Conservation (phyloP, 1,139 yeast genomes). For the Lodderomyces oxycetoniae region DNA sequence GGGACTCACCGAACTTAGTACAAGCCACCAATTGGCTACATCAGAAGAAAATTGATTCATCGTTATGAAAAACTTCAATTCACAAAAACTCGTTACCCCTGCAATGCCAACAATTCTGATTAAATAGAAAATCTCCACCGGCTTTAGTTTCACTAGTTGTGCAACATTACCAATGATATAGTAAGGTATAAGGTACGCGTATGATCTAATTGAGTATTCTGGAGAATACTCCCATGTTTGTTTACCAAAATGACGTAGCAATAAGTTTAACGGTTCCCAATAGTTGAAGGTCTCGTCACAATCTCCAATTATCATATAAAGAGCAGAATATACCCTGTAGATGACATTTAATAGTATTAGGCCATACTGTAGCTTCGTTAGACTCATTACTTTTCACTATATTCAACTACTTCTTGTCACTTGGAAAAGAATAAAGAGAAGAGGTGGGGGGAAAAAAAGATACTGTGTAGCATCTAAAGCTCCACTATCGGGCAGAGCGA, state of each 20-base stretch:
- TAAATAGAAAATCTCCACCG: slow-evolving; percentile 38
- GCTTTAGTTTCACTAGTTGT: slow-evolving; percentile 5
- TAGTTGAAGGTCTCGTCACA: slow-evolving; percentile 87
- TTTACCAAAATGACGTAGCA: slow-evolving; percentile 79
- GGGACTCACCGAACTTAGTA: slow-evolving; percentile 44
- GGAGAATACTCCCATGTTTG: slow-evolving; percentile 98
- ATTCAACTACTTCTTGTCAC: too few relatives aligned
- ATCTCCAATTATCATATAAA: slow-evolving; percentile 68
- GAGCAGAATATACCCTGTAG: slow-evolving; percentile 44
- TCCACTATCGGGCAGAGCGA: too few relatives aligned
- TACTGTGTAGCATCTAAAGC: too few relatives aligned
- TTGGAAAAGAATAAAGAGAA: too few relatives aligned
- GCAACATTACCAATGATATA: slow-evolving; percentile 21
- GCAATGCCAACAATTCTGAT: slow-evolving; percentile 52
- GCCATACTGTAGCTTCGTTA: slow-evolving; percentile 12
- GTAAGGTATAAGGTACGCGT: slow-evolving; percentile 66
- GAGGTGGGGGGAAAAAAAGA: too few relatives aligned
- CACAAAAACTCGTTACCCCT: slow-evolving; percentile 50
- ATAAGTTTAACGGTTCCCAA: slow-evolving; percentile 86
- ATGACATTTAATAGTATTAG: slow-evolving; percentile 26
- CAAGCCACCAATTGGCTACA: slow-evolving; percentile 56
- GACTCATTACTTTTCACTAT: slow-evolving; percentile 6
- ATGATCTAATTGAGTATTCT: slow-evolving; percentile 79
- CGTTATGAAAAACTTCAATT: slow-evolving; percentile 45
- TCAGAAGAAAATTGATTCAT: slow-evolving; percentile 33